Conservation (phyloP, 2,329 filamentous ascomycete genomes). For the Neonectria hederae region DNA sequence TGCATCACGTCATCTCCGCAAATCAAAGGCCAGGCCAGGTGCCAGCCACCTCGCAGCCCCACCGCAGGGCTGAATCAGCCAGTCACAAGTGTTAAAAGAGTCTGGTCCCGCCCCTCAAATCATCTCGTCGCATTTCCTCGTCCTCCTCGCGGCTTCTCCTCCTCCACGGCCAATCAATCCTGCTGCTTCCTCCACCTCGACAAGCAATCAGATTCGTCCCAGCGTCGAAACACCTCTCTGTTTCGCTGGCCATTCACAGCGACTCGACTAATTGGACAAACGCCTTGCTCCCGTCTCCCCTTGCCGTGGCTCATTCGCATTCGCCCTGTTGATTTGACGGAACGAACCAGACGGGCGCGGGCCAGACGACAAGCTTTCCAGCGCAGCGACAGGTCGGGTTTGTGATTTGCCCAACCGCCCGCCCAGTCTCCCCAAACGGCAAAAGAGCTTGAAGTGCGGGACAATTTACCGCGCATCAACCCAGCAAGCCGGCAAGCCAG, state of each 20-base stretch:
- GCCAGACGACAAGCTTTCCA: conserved; percentile 24
- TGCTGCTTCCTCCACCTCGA: conserved; percentile 52
- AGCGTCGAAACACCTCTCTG: conserved; percentile 43
- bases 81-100: conserved; percentile 59
- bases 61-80: conserved; percentile 58
- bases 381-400: conserved; percentile 19
- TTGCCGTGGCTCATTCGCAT: conserved; percentile 11
- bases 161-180: conserved; percentile 59
- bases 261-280: conserved; percentile 39
- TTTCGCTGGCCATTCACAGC: conserved; percentile 44
- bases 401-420: conserved; percentile 23
- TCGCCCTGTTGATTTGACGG: conserved; percentile 12
- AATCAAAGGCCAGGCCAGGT: conserved; percentile 43
- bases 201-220: conserved; percentile 46
- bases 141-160: conserved; percentile 51
- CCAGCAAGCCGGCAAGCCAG: no score
- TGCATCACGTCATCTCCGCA: conserved; percentile 44
- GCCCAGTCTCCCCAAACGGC: conserved; percentile 26
- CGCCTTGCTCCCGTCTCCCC: conserved; percentile 21
- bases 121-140: conserved; percentile 59
- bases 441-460: conserved; percentile 12
- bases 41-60: conserved; percentile 46
- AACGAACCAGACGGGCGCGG: conserved; percentile 13
- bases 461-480: background rate
- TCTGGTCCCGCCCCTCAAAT: conserved; percentile 61